These are phyloP conservation scores for Gracilaria caudata DNA, from an alignment of 23 red algal genomes.

Conservation along the genomic window DNA sequence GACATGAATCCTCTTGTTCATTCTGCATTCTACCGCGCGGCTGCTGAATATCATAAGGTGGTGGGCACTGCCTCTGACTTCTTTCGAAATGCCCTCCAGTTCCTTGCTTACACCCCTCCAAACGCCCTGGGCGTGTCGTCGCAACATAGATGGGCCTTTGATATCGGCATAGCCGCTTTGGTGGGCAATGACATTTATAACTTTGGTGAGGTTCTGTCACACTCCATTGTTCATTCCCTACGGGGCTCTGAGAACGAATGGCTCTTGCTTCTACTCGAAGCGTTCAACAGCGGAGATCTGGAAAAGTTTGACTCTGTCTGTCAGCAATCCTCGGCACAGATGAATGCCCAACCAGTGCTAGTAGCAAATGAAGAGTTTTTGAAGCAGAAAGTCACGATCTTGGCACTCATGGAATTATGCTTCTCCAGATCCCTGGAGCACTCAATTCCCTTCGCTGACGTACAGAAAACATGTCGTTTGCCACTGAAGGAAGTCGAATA, in stretches of 20 bases:
- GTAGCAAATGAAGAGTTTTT: slow-evolving; percentile 83
- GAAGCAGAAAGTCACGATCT: slow-evolving; percentile 89
- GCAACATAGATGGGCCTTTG: slow-evolving; percentile 91
- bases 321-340: slow-evolving; percentile 35
- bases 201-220: slow-evolving; percentile 94
- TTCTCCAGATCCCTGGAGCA: slow-evolving; percentile 60
- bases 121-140: slow-evolving; percentile 43
- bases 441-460: slow-evolving; percentile 77
- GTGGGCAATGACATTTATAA: slow-evolving; percentile 96
- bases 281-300: slow-evolving; percentile 79
- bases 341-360: slow-evolving; percentile 80
- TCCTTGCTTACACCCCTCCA: slow-evolving; percentile 86
- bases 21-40: slow-evolving; percentile 88
- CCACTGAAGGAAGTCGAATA: slow-evolving; percentile 88
- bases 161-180: slow-evolving; percentile 91
- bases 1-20: slow-evolving; percentile 77
- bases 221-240: slow-evolving; percentile 80
- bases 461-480: slow-evolving; percentile 77
- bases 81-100: slow-evolving; percentile 89
- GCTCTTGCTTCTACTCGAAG: slow-evolving; percentile 76
- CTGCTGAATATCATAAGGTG: slow-evolving; percentile 92
- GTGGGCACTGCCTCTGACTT: slow-evolving; percentile 91
- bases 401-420: slow-evolving; percentile 83
- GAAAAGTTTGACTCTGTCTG: slow-evolving; percentile 73
- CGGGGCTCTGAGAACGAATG: slow-evolving; percentile 74